Base-by-base conservation (phyloP, 495 filamentous ascomycete genomes). In the Lasiosphaeria ovina region DNA sequence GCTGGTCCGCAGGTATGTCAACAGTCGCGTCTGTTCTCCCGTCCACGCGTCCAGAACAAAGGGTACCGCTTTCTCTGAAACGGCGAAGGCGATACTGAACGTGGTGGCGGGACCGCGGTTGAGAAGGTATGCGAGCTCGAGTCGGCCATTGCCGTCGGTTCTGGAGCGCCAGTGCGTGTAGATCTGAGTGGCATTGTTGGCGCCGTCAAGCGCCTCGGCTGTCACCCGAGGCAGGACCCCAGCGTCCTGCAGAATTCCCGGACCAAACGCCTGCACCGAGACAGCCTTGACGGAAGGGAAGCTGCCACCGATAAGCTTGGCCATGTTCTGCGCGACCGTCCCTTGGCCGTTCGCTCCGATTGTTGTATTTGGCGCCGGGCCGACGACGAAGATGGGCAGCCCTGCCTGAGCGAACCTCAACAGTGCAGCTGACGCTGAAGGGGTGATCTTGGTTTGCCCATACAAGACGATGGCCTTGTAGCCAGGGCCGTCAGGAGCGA, bases 381-480 rank as follows among this genome's bases (percentile, higher is more conserved):
- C 76, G 14, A 69, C 65, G 40, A 81, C 64, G 16, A 80, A 68
- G 2, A 80, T 71, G 1, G 76, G 76, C 5, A 84, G 69, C 1
- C 79, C 80, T 0, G 62, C 64, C 3, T 61, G 54, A 6, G 80
- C 78, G 45, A 74, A 78, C 3, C 70, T 59, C 6, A 69, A 62
- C n/a, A 82, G 69, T 4, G 71, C 61, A 3, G 60, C 52, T 1
- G 77, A 71, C 0, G 69, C 76, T 7, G 68, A 55, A 1, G 71
- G 35, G 0, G 77, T 80, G 2, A 81, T 63, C 34, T 71, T 76
- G 40, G 71, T 68, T 35, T 77, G 71, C 9, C 61, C 68, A 3
- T 71, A 65, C 34, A 83, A 51, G 8, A 84, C 66, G 11, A 84
- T 49, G 0, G 79, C 80, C 49, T 77, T 76, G 65, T 74, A 82